Evolutionary conservation across 768 basidiomycete genomes (phyloP), one percentile per base, ranked within the genome.

Genomic region (Lactarius deliciosus): DNA sequence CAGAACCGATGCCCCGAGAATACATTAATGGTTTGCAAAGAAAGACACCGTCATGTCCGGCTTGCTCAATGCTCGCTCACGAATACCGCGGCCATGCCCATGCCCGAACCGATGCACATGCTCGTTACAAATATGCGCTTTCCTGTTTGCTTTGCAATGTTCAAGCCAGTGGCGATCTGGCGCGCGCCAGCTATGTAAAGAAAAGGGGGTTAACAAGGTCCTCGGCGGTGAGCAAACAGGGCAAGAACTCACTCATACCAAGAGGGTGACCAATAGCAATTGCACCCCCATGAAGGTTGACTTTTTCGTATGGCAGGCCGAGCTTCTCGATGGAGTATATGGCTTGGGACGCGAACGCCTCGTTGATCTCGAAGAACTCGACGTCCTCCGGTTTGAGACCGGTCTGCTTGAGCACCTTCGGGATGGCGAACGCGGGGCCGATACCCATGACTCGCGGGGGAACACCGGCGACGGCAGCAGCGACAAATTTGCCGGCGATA

Each of bases 301-400:
- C 92, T 77, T 92, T 95, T 72, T 86, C 83, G 67, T 80, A 83
- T 2, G 86, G 83, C 69, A 95, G 85, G 28, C 85, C 85, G 61
- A 96, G 77, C 70, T 85, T 83, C 70, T 91, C 77, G 34, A 94
- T 76, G 56, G 79, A 83, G 78, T 88, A 92, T 54, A 95, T 79
- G 2, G 92, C 92, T 75, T 91, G 90, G 36, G 84, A 86, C 34
- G 94, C 92, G 74, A 94, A 95, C 36, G 94, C 93, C 77, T 94
- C 93, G 75, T 95, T 95, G 77, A 94, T 93, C 79, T 95, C 92
- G 78, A 81, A 96, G 74, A 96, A 92, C 78, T 96, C 94, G 70
- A 96, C 79, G 72, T 96, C 94, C 56, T 84, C 78, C 66, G 81
- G 79, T 53, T 78, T 75, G 57, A 96, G 80, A 18, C 91, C 90